Evolutionary conservation across 116 monocot genomes (phyloP).

Genomic region (Papilionanthe hybrid): DNA sequence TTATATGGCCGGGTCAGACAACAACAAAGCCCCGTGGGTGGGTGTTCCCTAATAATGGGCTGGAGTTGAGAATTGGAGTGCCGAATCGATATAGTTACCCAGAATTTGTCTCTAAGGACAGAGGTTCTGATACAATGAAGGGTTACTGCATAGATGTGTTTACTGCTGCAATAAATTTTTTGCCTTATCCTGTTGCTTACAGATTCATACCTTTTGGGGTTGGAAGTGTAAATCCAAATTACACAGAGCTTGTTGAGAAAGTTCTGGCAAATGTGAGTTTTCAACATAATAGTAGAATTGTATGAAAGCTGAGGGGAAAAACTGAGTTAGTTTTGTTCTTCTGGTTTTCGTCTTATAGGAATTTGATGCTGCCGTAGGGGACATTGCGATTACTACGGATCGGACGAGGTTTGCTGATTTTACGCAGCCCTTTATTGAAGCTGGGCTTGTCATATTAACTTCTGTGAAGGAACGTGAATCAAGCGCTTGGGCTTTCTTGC

Average conservation of each 20-base stretch:
- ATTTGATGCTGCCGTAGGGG: conserved; percentile 68
- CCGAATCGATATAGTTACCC: conserved; percentile 45
- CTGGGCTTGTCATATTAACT: conserved; percentile 71
- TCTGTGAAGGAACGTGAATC: conserved; percentile 44
- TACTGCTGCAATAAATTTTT: conserved; percentile 44
- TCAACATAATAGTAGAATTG: not conserved
- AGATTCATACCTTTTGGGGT: conserved; percentile 47
- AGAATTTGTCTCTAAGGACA: conserved; percentile 36
- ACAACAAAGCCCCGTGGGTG: conserved; percentile 51
- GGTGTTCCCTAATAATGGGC: conserved; percentile 66
- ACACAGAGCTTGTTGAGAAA: conserved; percentile 31
- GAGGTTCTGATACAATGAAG: conserved; percentile 19
- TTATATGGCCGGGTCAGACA: conserved; percentile 65
- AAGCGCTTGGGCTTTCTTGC: conserved; percentile 76
- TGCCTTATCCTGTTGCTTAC: conserved; percentile 55
- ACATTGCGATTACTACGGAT: conserved; percentile 54
- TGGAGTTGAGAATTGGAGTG: conserved; percentile 49
- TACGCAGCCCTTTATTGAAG: conserved; percentile 69
- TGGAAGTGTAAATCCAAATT: conserved; percentile 54
- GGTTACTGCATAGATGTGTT: conserved; percentile 72
- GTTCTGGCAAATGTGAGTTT: conserved; percentile 47
- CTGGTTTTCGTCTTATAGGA: conserved; percentile 22
- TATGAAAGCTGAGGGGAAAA: not conserved
- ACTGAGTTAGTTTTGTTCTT: not conserved
- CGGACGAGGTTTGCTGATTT: conserved; percentile 64